Percentiles rank a stretch among this genome's conserved stretches.
Conservation (phyloP, 75 land plant species). For the Cupressus sempervirens region DNA sequence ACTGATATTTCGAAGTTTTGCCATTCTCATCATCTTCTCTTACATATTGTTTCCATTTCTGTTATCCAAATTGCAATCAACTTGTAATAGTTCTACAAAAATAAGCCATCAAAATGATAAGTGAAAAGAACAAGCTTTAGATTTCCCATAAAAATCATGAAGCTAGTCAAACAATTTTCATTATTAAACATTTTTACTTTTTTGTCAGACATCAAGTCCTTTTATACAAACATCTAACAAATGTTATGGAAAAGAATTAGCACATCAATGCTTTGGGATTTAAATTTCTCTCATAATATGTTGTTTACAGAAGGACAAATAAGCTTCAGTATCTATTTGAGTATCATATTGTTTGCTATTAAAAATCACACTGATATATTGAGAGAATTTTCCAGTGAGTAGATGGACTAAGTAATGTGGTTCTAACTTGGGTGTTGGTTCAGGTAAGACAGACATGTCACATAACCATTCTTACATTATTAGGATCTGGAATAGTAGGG, state of each 20-base stretch:
- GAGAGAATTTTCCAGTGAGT: too few species aligned
- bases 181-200: not conserved
- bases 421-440: too few species aligned
- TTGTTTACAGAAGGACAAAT: too few species aligned
- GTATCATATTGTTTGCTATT: too few species aligned
- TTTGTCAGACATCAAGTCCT: not conserved
- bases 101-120: not conserved
- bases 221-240: not conserved
- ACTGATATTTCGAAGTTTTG: conserved; percentile 1
- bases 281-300: not conserved
- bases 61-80: not conserved
- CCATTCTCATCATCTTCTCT: conserved; percentile 10
- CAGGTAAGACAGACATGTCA: too few species aligned
- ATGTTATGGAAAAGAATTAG: not conserved
- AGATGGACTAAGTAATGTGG: too few species aligned
- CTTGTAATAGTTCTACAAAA: not conserved
- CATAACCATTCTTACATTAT: too few species aligned
- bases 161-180: not conserved
- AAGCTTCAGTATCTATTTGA: too few species aligned
- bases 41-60: not conserved
- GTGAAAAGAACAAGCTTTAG: not conserved
- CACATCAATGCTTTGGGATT: not conserved
- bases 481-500: too few species aligned
- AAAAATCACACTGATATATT: too few species aligned
- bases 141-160: not conserved